Evolutionary conservation across 2,329 filamentous ascomycete genomes (phyloP), one percentile per base, ranked within the genome.

Genomic region (Clonostachys byssicola): DNA sequence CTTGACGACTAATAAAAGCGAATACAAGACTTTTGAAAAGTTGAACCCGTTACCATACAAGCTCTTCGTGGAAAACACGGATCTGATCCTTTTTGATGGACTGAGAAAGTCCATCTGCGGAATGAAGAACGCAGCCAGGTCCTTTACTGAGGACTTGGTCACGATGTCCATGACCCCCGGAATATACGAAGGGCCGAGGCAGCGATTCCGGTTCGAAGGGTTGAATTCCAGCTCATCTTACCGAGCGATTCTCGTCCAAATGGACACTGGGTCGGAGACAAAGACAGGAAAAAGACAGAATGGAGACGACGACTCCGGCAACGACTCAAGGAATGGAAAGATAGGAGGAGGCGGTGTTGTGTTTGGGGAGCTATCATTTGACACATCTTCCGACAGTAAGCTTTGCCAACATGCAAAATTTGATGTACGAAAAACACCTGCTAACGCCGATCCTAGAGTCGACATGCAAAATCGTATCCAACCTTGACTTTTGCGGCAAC

Each of bases 401-500:
- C 9, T 30, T 30, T 30, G 9, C 23, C 23, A 10, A 30, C 9
- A 30, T 30, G 8, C 8, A 10, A 30, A 30, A 30, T 4, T 30
- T 30, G 9, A 30, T 30, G 9, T 10, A 9, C 9, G 23, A 30
- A 30, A 30, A 30, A 30, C 9, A 4, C 23, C 9, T 30, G 23
- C 23, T 30, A 30, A 30, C 23, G 9, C 23, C 23, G 23, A 30
- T 30, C 10, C 6, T 56, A 82, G 89, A 88, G 49, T 80, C 83
- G 50, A 95, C 92, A 59, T 99, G 94, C 64, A 86, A 86, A 50
- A 77, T 99, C 39, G 77, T 97, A 42, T 92, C 85, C 64, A 85
- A 95, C 60, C 81, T 99, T n/a, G 74, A 83, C 0, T 95, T 97
- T 65, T 99, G 94, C 70, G 80, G 86, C 55, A 83, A 92, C 56